Evolutionary conservation across 352 stramenopile genomes (phyloP), one percentile per base, ranked within the genome.

Genomic region (Phytophthora podocarpi): DNA sequence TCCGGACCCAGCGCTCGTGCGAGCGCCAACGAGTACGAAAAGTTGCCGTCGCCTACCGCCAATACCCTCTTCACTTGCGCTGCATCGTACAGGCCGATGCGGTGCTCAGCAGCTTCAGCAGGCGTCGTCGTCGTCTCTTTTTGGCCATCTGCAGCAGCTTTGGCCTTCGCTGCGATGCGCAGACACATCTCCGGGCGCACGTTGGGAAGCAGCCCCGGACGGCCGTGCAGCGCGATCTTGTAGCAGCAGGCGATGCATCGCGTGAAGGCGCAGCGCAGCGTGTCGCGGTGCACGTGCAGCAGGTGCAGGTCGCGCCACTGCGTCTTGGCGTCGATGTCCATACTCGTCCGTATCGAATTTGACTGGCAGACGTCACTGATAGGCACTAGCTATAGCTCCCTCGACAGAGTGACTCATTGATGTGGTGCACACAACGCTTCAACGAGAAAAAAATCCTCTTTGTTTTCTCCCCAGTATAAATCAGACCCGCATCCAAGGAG

Each of bases 11-110:
- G 77, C 34, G 76, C 75, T 27, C 82, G 75, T 7, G 92, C 85
- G 3, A 98, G 70, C 32, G 92, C 92, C 31, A 98, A 68, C 23
- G 94, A 98, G 72, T 97, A 99, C 3, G 94, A 97, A 55, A 99
- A 97, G 80, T 99, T 97, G 39, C 97, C 97, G 68, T 99, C 97
- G 13, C 97, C 97, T 2, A 99, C 81, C 0, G 92, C 98, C 27
- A 98, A 63, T 2, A 98, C 78, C 15, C 72, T 64, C 56, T 80
- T 72, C 13, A 84, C 43, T 11, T 71, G 42, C 0, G 26, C n/a
- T 1, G 75, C 72, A 43, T 89, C 72, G 48, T 92, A 94, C 16
- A 94, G 68, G 0, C 82, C 83, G 13, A 90, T 75, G 23, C 35
- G 18, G 15, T 72, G 51, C 6, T 45, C 16, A 15, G 16, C 11